phyloP scores from a whole-genome alignment of 2,329 filamentous ascomycete species.

The Mariannaea sp. region DNA sequence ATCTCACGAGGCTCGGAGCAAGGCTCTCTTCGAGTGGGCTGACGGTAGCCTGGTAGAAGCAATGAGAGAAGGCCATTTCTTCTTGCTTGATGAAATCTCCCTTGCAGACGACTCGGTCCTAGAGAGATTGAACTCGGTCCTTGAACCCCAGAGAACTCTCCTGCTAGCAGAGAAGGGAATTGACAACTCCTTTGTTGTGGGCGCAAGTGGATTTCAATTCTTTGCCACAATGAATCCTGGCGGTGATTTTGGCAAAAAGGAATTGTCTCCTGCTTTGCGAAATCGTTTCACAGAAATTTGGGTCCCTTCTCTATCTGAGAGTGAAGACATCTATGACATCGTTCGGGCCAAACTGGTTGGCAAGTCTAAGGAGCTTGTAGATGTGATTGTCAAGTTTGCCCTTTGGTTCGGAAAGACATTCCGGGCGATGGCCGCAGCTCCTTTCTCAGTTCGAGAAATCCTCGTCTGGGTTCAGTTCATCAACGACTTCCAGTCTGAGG shows the following conservation, averaged over 20 bases:
- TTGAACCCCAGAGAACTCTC: slow-evolving; percentile 85
- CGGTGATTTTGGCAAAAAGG: slow-evolving; percentile 97
- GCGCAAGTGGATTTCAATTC: slow-evolving; percentile 84
- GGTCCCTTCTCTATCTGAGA: slow-evolving; percentile 86
- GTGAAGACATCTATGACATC: slow-evolving; percentile 86
- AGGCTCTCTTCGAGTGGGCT: slow-evolving; percentile 93
- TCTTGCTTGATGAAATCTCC: slow-evolving; percentile 96
- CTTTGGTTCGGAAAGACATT: slow-evolving; percentile 90
- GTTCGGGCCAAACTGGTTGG: slow-evolving; percentile 73
- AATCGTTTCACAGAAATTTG: slow-evolving; percentile 99
- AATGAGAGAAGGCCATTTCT: slow-evolving; percentile 88
- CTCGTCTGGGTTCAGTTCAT: slow-evolving; percentile 93
- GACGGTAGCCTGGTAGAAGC: slow-evolving; percentile 93
- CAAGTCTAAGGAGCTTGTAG: slow-evolving; percentile 61
- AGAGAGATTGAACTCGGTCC: slow-evolving; percentile 92
- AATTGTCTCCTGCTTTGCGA: slow-evolving; percentile 89
- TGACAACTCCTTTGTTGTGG: slow-evolving; percentile 78
- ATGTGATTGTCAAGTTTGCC: slow-evolving; percentile 81
- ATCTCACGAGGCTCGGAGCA: slow-evolving; percentile 64
- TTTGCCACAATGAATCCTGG: slow-evolving; percentile 99
- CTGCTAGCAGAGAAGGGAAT: slow-evolving; percentile 93
- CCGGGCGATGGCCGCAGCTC: slow-evolving; percentile 72
- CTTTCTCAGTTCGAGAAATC: slow-evolving; percentile 89
- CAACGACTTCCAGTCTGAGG: slow-evolving; percentile 64
- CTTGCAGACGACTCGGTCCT: slow-evolving; percentile 96